Percentiles rank a stretch among this genome's conserved stretches.
phyloP scores from a whole-genome alignment of 1,139 yeast genomes.

The Scheffersomyces parashehatae region DNA sequence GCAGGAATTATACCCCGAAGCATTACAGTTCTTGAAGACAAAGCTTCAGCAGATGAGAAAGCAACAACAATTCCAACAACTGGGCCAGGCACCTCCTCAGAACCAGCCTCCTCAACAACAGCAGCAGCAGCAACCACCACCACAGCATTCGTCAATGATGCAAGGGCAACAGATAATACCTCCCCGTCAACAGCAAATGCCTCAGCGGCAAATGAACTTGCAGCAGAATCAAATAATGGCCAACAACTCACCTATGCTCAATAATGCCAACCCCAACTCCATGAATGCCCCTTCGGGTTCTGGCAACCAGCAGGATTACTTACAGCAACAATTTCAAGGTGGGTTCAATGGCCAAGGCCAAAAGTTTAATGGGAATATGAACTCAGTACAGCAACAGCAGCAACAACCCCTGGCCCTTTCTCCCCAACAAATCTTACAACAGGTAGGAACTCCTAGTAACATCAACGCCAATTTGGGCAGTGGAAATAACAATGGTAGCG shows the following conservation, averaged over 20 bases:
- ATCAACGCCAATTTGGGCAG: background rate
- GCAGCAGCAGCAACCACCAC: slow-evolving; percentile 4
- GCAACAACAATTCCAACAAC: slow-evolving; percentile 17
- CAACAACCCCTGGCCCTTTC: slow-evolving; percentile 26
- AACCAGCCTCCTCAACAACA: slow-evolving; percentile 2
- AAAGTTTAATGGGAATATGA: slow-evolving; percentile 5
- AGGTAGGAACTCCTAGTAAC: slow-evolving; percentile 11
- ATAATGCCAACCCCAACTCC: slow-evolving; percentile 4
- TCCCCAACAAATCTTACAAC: slow-evolving; percentile 43
- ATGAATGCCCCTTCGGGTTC: slow-evolving; percentile 5
- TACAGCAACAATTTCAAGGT: slow-evolving; percentile 5
- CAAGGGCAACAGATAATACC: slow-evolving; percentile 1
- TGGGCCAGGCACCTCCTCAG: background rate
- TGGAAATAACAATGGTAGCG: slow-evolving; percentile 7
- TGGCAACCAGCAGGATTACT: slow-evolving; percentile 5
- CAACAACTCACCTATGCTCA: slow-evolving; percentile 7
- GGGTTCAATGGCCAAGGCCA: slow-evolving; percentile 6
- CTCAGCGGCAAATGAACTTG: slow-evolving; percentile 1
- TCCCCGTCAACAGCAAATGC: slow-evolving; percentile 1
- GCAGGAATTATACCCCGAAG: slow-evolving; percentile 58
- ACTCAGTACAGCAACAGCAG: slow-evolving; percentile 12
- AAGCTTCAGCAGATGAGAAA: slow-evolving; percentile 46
- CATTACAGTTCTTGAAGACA: slow-evolving; percentile 48
- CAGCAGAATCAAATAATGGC: slow-evolving; percentile 4
- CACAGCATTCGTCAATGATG: background rate